Conservation (phyloP, 768 basidiomycete genomes). For the Russula abietina region DNA sequence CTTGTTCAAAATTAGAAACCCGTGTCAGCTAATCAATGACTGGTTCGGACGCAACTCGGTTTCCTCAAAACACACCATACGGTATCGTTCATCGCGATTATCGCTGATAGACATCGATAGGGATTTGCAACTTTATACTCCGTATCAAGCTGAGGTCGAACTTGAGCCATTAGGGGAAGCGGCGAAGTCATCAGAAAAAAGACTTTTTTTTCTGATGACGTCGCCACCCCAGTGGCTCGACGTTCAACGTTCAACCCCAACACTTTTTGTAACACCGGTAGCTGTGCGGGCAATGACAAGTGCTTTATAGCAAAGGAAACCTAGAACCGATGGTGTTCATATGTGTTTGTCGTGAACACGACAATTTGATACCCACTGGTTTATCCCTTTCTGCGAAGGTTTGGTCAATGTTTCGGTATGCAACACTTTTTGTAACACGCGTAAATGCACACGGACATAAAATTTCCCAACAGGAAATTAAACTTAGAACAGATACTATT, state of each 20-base stretch:
- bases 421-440: background rate
- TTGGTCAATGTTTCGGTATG: background rate
- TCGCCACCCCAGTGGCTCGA: background rate
- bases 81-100: background rate
- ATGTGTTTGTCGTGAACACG: too few relatives aligned
- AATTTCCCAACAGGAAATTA: too few relatives aligned
- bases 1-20: background rate
- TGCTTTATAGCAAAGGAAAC: too few relatives aligned
- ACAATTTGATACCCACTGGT: too few relatives aligned
- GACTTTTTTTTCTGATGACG: slow-evolving; percentile 1
- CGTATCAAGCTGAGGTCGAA: too few relatives aligned
- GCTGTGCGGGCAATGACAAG: too few relatives aligned
- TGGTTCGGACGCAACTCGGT: slow-evolving; percentile 1
- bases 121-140: background rate
- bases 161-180: too few relatives aligned
- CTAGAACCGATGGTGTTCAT: too few relatives aligned
- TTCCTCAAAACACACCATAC: background rate
- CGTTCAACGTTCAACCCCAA: background rate
- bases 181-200: too few relatives aligned
- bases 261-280: background rate
- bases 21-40: slow-evolving; percentile 1
- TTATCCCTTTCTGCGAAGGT: too few relatives aligned
- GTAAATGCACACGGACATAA: background rate
- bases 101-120: slow-evolving; percentile 5
- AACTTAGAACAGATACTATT: too few relatives aligned